phyloP scores from a whole-genome alignment of 2,329 filamentous ascomycete species.

The Fusarium pseudoanthophilum region DNA sequence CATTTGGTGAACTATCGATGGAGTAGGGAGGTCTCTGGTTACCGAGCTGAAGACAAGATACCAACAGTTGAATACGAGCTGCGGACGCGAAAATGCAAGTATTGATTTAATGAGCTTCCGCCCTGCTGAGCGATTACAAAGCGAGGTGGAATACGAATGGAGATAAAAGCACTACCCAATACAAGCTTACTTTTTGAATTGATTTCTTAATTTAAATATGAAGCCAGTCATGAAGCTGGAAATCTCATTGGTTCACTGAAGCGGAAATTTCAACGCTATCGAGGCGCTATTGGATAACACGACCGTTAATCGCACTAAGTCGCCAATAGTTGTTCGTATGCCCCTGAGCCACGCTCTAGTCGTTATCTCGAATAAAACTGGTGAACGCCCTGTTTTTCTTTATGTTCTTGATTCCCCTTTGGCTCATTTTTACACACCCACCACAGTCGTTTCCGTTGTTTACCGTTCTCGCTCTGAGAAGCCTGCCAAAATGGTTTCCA shows the following conservation, averaged over 20 bases:
- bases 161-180: not conserved
- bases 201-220: not conserved
- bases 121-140: not conserved
- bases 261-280: fast-evolving
- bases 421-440: no score
- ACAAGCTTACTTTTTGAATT: not conserved
- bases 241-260: fast-evolving
- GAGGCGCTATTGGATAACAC: not conserved
- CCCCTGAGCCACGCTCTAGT: not conserved
- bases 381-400: fast-evolving
- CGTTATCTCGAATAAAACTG: fast-evolving
- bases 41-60: not conserved
- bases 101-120: not conserved
- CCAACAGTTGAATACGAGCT: not conserved
- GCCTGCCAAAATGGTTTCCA: not conserved
- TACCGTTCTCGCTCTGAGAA: no score
- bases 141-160: fast-evolving
- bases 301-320: not conserved
- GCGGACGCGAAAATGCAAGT: not conserved
- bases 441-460: not conserved
- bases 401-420: fast-evolving
- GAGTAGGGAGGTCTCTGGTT: not conserved
- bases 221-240: not conserved
- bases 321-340: not conserved
- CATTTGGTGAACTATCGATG: not conserved